Percentiles rank a stretch among this genome's conserved stretches.
Evolutionary conservation across 257 asterid genomes (phyloP).

Genomic region (Agastache rugosa): DNA sequence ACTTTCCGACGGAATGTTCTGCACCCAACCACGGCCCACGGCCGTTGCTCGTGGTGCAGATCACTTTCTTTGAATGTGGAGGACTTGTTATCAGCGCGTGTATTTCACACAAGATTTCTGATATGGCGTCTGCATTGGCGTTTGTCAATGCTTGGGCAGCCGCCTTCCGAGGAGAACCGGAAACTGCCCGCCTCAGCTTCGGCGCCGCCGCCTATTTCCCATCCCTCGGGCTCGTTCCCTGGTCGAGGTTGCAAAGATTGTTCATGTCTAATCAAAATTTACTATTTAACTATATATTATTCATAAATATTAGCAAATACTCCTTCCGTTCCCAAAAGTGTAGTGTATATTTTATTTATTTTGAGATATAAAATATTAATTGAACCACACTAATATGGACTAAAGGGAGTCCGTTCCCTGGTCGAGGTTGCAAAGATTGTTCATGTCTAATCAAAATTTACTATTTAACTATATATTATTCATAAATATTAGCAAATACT

Average conservation of each 20-base stretch:
- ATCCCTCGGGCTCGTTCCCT: conserved; percentile 30
- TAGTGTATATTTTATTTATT: too few species aligned
- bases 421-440: too few species aligned
- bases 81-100: conserved; percentile 43
- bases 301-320: too few species aligned
- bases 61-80: conserved; percentile 46
- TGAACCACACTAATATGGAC: too few species aligned
- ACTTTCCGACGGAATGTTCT: conserved; percentile 14
- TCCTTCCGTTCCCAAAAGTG: too few species aligned
- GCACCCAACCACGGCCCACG: neutral
- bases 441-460: too few species aligned
- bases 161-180: conserved; percentile 18
- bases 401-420: too few species aligned
- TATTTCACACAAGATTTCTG: conserved; percentile 43
- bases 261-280: neutral
- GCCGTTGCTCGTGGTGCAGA: conserved; percentile 23
- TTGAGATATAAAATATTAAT: too few species aligned
- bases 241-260: neutral
- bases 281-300: too few species aligned
- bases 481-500: too few species aligned
- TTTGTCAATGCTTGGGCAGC: conserved; percentile 56
- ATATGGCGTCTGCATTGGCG: conserved; percentile 35
- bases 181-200: neutral
- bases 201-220: conserved; percentile 39
- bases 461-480: too few species aligned